These are phyloP conservation scores for Paramecium pentaurelia DNA, from an alignment of 73 alveolate genomes.

Conservation along the genomic window DNA sequence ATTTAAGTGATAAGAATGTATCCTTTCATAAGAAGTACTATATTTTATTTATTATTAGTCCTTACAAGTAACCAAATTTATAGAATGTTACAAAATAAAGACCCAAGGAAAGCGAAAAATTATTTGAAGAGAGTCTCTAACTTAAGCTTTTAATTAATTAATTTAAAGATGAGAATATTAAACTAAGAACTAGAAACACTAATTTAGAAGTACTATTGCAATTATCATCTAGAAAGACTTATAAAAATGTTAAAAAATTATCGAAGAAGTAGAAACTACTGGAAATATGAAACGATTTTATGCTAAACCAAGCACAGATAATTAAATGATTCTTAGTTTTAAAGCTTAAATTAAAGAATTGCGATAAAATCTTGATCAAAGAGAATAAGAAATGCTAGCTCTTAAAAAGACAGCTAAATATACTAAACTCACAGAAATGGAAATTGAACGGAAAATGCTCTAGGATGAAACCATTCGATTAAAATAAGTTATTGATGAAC, in stretches of 20 bases:
- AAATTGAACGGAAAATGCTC: conserved; percentile 5
- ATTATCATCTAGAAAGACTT: conserved; percentile 7
- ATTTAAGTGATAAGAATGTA: background rate
- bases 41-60: background rate
- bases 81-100: background rate
- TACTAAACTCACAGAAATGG: conserved; percentile 20
- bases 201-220: background rate
- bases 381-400: background rate
- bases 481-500: conserved; percentile 8
- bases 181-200: background rate
- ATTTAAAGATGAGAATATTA: conserved; percentile 32
- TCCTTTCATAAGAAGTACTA: background rate
- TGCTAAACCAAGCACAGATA: conserved; percentile 45
- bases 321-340: background rate
- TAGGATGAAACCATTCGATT: conserved; percentile 23
- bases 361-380: background rate
- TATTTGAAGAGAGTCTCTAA: background rate
- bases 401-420: background rate
- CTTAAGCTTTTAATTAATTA: background rate
- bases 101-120: background rate
- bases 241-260: conserved; percentile 3
- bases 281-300: conserved; percentile 38
- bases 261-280: background rate
- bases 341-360: conserved; percentile 28
- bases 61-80: background rate